Conservation (phyloP, 106 monocot genomes). For the Posidonia australis region DNA sequence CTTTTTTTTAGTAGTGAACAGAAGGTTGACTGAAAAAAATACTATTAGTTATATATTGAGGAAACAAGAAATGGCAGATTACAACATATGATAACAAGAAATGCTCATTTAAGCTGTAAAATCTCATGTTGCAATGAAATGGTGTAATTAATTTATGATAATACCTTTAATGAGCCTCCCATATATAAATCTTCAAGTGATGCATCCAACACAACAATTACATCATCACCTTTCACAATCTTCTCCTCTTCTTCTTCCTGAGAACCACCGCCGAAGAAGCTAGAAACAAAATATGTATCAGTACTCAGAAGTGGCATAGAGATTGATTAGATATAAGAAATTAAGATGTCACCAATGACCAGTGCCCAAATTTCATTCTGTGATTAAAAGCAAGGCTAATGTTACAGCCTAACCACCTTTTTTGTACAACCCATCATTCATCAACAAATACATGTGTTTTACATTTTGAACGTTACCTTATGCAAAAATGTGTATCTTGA, state of each 20-base stretch:
- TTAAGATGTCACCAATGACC: neutral
- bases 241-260: conserved; percentile 83
- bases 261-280: conserved; percentile 81
- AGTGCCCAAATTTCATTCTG: too few species aligned
- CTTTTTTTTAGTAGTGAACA: too few species aligned
- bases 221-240: conserved; percentile 87
- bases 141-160: neutral
- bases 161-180: conserved; percentile 94
- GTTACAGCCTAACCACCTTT: too few species aligned
- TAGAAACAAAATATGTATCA: conserved; percentile 19
- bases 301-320: neutral
- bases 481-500: too few species aligned
- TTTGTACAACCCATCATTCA: too few species aligned
- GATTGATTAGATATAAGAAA: neutral
- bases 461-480: too few species aligned
- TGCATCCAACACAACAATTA: conserved; percentile 83
- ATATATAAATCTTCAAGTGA: conserved; percentile 95
- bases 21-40: too few species aligned
- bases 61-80: too few species aligned
- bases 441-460: too few species aligned
- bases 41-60: too few species aligned
- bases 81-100: neutral
- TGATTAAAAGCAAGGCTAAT: too few species aligned
- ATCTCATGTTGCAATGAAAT: neutral
- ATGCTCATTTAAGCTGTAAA: neutral